Base-by-base conservation (phyloP, 108 stramenopile species). In the Skeletonema tropicum region DNA sequence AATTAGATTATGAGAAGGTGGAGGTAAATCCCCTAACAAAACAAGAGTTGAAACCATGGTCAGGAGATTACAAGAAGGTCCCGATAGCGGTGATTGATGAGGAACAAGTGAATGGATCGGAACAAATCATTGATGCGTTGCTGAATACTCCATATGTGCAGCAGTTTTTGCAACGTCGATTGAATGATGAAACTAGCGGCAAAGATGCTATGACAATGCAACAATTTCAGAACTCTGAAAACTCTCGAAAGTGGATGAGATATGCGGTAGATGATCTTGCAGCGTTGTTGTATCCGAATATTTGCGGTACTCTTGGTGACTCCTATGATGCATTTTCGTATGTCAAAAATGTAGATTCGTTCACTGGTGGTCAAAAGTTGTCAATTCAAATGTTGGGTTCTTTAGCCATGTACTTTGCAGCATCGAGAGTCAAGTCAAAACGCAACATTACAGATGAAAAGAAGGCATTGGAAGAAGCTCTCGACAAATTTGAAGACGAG, bases 21-120 rank as follows among this genome's bases (percentile, higher is more conserved):
- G 97, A 98, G 80, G 97, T 98, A 12, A 98, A 98, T 73, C 97
- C 97, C 2, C 77, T 98, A 32, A 96, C 93, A 10, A 98, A 97
- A 79, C 73, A 82, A 0, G 97, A 98, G 69, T 62, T 97, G 55
- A 76, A 87, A 80, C 70, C 72, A 58, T 87, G 82, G 86, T 86
- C 89, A 12, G 83, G 84, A 66, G 85, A 90, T 33, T 98, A 98
- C 70, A 81, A 71, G 62, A 96, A 95, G 70, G 96, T 97, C 23
- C 97, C 97, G 3, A 93, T 98, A 39, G 91, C 94, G 33, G 46
- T 82, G 5, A 62, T 93, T 3, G 70, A 86, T 32, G 85, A 64
- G 8, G 29, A 65, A 49, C 86, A 87, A 75, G 58, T 92, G 6
- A 85, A 87, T 73, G 92, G 88, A 67, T 90, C 89, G 1, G 78